phyloP scores from a whole-genome alignment of 2,329 filamentous ascomycete species.

The Sclerotinia nivalis region DNA sequence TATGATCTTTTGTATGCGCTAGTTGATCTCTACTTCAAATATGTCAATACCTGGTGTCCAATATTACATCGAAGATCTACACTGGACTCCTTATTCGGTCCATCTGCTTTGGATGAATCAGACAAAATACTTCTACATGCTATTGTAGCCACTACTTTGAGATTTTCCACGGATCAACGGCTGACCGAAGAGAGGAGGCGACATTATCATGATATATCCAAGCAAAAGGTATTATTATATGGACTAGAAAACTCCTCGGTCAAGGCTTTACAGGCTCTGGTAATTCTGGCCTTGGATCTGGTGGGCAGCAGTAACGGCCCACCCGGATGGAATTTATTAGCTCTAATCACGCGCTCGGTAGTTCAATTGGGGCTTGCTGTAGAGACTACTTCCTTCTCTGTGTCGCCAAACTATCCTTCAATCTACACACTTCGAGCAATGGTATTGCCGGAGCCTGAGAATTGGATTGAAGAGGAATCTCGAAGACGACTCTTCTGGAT shows the following conservation, averaged over 20 bases:
- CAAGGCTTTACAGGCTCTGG: slow-evolving; percentile 81
- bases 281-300: slow-evolving; percentile 82
- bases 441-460: slow-evolving; percentile 76
- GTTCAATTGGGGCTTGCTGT: slow-evolving; percentile 85
- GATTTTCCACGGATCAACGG: slow-evolving; percentile 76
- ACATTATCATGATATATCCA: slow-evolving; percentile 77
- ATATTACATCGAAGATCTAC: slow-evolving; percentile 86
- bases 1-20: slow-evolving; percentile 73
- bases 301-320: slow-evolving; percentile 86
- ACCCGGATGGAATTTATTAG: slow-evolving; percentile 88
- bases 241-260: slow-evolving; percentile 89
- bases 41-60: slow-evolving; percentile 83
- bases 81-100: slow-evolving; percentile 77
- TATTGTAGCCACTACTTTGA: slow-evolving; percentile 83
- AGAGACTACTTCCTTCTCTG: slow-evolving; percentile 75
- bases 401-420: slow-evolving; percentile 76
- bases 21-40: slow-evolving; percentile 76
- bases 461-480: slow-evolving; percentile 89
- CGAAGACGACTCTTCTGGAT: slow-evolving; percentile 88
- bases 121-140: slow-evolving; percentile 83
- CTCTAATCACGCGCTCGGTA: slow-evolving; percentile 82
- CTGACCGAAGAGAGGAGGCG: slow-evolving; percentile 71
- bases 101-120: slow-evolving; percentile 72
- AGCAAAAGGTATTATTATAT: slow-evolving; percentile 83
- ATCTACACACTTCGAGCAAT: slow-evolving; percentile 88